phyloP scores from a whole-genome alignment of 2,329 filamentous ascomycete genomes.

The Apiospora rasikravindrae region DNA sequence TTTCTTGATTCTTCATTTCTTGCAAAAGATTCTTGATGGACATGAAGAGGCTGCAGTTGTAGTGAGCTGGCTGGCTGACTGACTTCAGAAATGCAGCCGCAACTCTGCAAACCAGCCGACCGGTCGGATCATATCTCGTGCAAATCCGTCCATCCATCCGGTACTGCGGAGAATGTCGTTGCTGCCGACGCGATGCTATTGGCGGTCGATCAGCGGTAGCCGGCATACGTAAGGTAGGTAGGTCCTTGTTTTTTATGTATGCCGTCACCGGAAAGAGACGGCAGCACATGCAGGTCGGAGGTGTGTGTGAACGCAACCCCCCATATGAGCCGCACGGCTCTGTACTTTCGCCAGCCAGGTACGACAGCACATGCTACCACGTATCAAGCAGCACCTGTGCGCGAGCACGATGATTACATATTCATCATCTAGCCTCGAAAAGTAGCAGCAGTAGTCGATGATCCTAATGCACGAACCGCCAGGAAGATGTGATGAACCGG shows the following conservation, averaged over 20 bases:
- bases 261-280: not conserved
- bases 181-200: not conserved
- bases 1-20: not conserved
- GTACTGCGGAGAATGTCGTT: not conserved
- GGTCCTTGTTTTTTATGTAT: not conserved
- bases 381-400: not conserved
- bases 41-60: not conserved
- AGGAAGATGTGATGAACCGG: no score
- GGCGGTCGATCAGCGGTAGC: not conserved
- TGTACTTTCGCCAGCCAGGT: not conserved
- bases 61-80: not conserved
- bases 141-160: not conserved
- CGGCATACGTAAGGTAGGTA: not conserved
- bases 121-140: not conserved
- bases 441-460: no score
- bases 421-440: not conserved
- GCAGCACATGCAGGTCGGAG: conserved; percentile 11
- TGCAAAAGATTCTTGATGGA: not conserved
- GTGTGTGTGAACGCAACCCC: not conserved
- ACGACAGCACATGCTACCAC: not conserved
- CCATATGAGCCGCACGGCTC: conserved; percentile 9
- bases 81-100: not conserved
- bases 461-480: no score
- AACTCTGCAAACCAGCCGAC: not conserved
- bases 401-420: not conserved